A percentile compares a stretch with the other conserved stretches of the same genome.
Evolutionary conservation across 2,329 filamentous ascomycete genomes (phyloP).

Genomic region (Aspergillus viridinutans): DNA sequence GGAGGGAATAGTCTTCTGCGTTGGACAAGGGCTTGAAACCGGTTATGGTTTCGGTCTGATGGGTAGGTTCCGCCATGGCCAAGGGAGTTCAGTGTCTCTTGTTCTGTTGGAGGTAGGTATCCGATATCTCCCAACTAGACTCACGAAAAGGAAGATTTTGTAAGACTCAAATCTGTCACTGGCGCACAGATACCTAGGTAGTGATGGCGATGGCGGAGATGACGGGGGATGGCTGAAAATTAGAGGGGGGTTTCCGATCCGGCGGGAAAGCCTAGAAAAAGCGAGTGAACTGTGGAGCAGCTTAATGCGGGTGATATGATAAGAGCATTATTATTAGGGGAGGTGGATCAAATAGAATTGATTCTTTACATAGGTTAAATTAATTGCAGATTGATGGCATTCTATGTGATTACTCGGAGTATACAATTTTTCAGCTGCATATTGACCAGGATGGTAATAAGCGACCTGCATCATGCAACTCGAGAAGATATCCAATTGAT

Average conservation of each 20-base stretch:
- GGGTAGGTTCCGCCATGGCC: conserved; percentile 10
- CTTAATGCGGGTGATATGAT: background rate
- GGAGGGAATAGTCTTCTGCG: conserved; percentile 24
- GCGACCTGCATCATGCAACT: background rate
- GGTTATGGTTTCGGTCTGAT: conserved; percentile 26
- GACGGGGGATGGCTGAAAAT: background rate
- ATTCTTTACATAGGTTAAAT: too few relatives aligned
- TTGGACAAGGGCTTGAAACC: conserved; percentile 31
- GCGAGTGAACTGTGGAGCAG: background rate
- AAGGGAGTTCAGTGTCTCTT: background rate
- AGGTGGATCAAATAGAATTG: background rate
- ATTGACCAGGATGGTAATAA: background rate
- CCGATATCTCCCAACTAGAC: background rate
- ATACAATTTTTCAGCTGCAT: background rate
- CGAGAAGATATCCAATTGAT: background rate
- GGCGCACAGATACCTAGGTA: background rate
- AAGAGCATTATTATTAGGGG: background rate
- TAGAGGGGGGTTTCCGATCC: background rate
- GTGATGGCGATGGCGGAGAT: background rate
- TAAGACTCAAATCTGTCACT: background rate
- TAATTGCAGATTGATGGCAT: too few relatives aligned
- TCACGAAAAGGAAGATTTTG: background rate
- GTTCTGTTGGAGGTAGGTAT: background rate
- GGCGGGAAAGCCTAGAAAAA: background rate
- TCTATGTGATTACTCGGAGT: too few relatives aligned